These are phyloP conservation scores for Bauhinia variegata DNA, from an alignment of 306 rosid genomes.

Conservation along the genomic window DNA sequence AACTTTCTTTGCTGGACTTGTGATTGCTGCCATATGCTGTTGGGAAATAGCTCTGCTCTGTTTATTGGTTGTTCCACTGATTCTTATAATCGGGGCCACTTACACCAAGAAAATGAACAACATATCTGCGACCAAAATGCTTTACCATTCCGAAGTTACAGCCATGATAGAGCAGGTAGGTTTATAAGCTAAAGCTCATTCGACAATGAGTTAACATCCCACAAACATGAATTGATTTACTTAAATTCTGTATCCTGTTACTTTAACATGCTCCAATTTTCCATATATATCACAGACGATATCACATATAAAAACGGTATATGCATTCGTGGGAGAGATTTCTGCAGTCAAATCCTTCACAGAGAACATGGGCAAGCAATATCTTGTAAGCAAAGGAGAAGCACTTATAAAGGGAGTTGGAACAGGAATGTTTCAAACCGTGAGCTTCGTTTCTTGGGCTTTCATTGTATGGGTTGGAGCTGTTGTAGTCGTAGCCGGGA, in stretches of 20 bases:
- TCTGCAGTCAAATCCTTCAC: slow-evolving; percentile 59
- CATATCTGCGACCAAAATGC: slow-evolving; percentile 63
- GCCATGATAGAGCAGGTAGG: slow-evolving; percentile 91
- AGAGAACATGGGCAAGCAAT: slow-evolving; percentile 61
- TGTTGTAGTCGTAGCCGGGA: slow-evolving; percentile 59
- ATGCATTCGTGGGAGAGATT: slow-evolving; percentile 82
- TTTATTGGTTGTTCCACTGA: slow-evolving; percentile 70
- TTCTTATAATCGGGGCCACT: slow-evolving; percentile 77
- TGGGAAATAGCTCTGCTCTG: slow-evolving; percentile 78
- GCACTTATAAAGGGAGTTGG: slow-evolving; percentile 85
- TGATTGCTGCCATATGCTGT: slow-evolving; percentile 72
- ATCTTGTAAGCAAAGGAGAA: slow-evolving; percentile 65
- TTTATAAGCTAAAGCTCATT: slow-evolving; percentile 12
- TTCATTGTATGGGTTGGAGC: slow-evolving; percentile 88
- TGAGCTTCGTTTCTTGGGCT: slow-evolving; percentile 80
- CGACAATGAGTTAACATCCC: too few relatives aligned
- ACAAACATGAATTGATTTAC: too few relatives aligned
- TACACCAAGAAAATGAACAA: slow-evolving; percentile 77
- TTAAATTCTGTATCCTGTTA: neutral
- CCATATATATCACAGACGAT: slow-evolving; percentile 56
- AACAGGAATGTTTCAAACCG: slow-evolving; percentile 84
- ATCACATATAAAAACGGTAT: slow-evolving; percentile 84
- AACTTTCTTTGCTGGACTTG: slow-evolving; percentile 69
- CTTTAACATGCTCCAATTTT: slow-evolving; percentile 24
- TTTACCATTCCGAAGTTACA: slow-evolving; percentile 68